Evolutionary conservation across 306 rosid species (phyloP).

Genomic region (cucumber (Cucumis sativus)): Cucumber_9930_V3 NC_026657.2:490001-490500

Average conservation of each 20-base stretch:
- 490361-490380: neutral
- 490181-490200: neutral
- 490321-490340: neutral
- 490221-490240: neutral
- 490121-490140: no score
- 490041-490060: no score
- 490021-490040: no score
- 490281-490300: neutral
- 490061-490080: no score
- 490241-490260: no score
- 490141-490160: no score
- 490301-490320: neutral
- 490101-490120: no score
- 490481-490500: neutral
- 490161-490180: no score
- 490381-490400: neutral
- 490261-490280: neutral
- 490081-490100: no score
- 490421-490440: neutral
- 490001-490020: no score
- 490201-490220: neutral
- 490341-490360: neutral
- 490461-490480: neutral
- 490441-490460: no score
- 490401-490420: neutral